phyloP scores from a whole-genome alignment of 2,329 filamentous ascomycete genomes.

The Aspergillus alliaceus region DNA sequence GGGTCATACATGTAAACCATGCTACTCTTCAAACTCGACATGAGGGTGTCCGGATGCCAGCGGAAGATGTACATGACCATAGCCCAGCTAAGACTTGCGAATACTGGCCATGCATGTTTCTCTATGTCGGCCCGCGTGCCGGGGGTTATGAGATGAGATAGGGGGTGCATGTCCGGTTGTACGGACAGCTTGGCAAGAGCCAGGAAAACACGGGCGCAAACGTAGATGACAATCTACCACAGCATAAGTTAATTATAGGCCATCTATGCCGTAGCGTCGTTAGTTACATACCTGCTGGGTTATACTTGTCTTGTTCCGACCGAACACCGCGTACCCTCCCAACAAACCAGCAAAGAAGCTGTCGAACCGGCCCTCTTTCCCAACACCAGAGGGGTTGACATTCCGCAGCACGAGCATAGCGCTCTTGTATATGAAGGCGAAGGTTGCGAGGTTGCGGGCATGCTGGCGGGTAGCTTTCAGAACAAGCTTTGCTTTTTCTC shows the following conservation, averaged over 20 bases:
- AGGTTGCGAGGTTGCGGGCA: slow-evolving; percentile 86
- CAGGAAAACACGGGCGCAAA: slow-evolving; percentile 87
- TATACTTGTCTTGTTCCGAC: slow-evolving; percentile 73
- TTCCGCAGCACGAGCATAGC: slow-evolving; percentile 73
- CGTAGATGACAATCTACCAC: slow-evolving; percentile 89
- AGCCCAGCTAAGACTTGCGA: slow-evolving; percentile 88
- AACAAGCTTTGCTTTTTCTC: slow-evolving; percentile 75
- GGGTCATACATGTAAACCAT: slow-evolving; percentile 90
- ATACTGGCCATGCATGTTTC: slow-evolving; percentile 84
- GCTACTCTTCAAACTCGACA: slow-evolving; percentile 86
- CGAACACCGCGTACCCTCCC: slow-evolving; percentile 93
- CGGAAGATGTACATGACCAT: slow-evolving; percentile 94
- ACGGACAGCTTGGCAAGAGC: slow-evolving; percentile 81
- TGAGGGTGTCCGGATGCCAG: slow-evolving; percentile 86
- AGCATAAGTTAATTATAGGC: background rate
- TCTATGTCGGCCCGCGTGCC: slow-evolving; percentile 53
- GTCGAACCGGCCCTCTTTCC: slow-evolving; percentile 71
- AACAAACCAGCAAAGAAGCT: slow-evolving; percentile 82
- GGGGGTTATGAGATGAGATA: slow-evolving; percentile 44
- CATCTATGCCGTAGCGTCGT: background rate
- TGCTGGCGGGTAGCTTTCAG: slow-evolving; percentile 86
- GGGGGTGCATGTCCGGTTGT: slow-evolving; percentile 53
- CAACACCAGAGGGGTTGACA: slow-evolving; percentile 42
- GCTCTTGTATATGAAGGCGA: slow-evolving; percentile 87
- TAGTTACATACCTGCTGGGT: slow-evolving; percentile 64